Evolutionary conservation across 1,139 yeast species (phyloP).

Genomic region (Taphrina sp.): DNA sequence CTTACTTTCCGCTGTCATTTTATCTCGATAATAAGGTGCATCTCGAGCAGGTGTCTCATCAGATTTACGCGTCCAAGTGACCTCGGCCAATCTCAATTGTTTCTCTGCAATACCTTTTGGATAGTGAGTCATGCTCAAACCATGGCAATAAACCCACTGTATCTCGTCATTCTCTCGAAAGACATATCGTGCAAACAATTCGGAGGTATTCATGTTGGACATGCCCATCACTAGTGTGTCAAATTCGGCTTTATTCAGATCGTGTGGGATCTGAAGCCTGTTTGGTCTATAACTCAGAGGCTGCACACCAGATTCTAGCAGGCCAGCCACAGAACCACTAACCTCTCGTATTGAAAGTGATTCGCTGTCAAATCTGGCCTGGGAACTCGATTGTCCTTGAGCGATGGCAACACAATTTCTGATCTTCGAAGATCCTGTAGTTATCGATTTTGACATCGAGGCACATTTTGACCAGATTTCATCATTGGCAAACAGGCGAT

Average conservation of each 20-base stretch:
- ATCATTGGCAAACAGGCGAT: constrained; percentile 8
- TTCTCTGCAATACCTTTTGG: constrained; percentile 13
- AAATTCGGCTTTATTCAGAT: constrained; percentile 3
- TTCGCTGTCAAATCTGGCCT: constrained; percentile 11
- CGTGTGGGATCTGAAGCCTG: not conserved
- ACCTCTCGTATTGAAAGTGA: constrained; percentile 9
- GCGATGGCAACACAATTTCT: constrained; percentile 12
- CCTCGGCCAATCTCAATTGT: constrained; percentile 3
- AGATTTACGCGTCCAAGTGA: constrained; percentile 5
- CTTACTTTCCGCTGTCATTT: not conserved
- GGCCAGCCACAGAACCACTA: constrained; percentile 2
- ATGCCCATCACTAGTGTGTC: not conserved
- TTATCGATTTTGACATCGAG: not conserved
- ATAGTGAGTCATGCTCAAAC: constrained; percentile 18
- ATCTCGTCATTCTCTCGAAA: constrained; percentile 9
- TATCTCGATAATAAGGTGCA: constrained; percentile 14
- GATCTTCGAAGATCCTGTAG: constrained; percentile 6
- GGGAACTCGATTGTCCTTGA: constrained; percentile 3
- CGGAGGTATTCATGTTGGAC: not conserved
- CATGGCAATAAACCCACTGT: constrained; percentile 17
- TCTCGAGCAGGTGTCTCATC: constrained; percentile 7
- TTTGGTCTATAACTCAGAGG: constrained; percentile 5
- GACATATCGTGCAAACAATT: constrained; percentile 5
- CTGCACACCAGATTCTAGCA: constrained; percentile 19
- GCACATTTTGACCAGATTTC: constrained; percentile 14